phyloP scores from a whole-genome alignment of 768 basidiomycete genomes.

The Suillus americanus region DNA sequence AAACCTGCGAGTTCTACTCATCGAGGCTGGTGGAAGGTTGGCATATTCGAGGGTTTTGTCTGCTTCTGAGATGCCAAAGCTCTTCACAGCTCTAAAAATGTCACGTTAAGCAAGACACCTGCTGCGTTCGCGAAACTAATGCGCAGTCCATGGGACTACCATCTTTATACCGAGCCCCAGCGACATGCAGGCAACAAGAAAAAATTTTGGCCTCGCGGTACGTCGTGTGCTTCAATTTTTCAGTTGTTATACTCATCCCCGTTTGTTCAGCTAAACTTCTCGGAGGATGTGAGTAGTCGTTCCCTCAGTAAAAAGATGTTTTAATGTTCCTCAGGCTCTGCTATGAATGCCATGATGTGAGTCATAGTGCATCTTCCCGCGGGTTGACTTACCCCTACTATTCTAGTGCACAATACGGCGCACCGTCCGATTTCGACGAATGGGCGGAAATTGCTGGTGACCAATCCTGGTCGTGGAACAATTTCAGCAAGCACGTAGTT shows the following conservation, averaged over 20 bases:
- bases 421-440: slow-evolving; percentile 69
- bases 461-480: slow-evolving; percentile 54
- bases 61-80: neutral
- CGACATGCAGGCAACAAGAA: slow-evolving; percentile 43
- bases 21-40: slow-evolving; percentile 49
- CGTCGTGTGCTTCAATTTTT: slow-evolving; percentile 1
- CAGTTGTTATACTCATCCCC: neutral
- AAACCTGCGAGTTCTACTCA: slow-evolving; percentile 36
- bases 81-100: slow-evolving; percentile 42
- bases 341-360: slow-evolving; percentile 61
- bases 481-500: slow-evolving; percentile 45
- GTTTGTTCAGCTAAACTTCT: slow-evolving; percentile 54
- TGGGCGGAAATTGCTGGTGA: slow-evolving; percentile 57
- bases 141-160: slow-evolving; percentile 47
- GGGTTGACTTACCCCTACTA: slow-evolving; percentile 8
- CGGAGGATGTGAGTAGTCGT: slow-evolving; percentile 62
- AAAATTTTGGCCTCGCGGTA: slow-evolving; percentile 69
- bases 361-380: neutral
- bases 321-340: slow-evolving; percentile 42
- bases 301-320: neutral
- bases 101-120: slow-evolving; percentile 44
- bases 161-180: slow-evolving; percentile 59
- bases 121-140: slow-evolving; percentile 43
- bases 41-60: neutral
- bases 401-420: slow-evolving; percentile 53